These are phyloP conservation scores for Rhizoclosmatium globosum DNA, from an alignment of 192 early-diverging fungal genomes.

Conservation along the genomic window DNA sequence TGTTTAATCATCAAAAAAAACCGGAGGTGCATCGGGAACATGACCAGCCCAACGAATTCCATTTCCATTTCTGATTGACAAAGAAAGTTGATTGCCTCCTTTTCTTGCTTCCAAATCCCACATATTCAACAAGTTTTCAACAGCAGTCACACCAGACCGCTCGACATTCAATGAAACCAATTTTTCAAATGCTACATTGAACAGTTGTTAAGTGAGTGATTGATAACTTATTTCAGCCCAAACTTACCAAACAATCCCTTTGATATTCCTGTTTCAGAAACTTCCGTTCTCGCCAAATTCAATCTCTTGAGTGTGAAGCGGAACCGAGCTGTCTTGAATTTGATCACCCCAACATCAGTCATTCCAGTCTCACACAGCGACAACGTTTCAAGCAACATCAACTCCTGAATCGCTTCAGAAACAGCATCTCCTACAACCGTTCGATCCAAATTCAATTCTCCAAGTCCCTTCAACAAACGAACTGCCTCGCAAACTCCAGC, in stretches of 20 bases:
- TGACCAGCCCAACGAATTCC: conserved; percentile 11
- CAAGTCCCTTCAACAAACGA: conserved; percentile 29
- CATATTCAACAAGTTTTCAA: background rate
- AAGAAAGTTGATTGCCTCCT: background rate
- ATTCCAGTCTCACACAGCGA: conserved; percentile 41
- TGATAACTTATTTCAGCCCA: background rate
- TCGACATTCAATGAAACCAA: conserved; percentile 28
- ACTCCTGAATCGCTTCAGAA: conserved; percentile 42
- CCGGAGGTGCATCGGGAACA: too few species aligned
- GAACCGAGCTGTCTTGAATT: conserved; percentile 21
- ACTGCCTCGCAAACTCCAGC: conserved; percentile 48
- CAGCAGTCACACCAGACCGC: conserved; percentile 1
- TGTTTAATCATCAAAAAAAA: too few species aligned
- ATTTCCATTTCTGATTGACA: conserved; percentile 8
- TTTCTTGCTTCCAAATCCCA: background rate
- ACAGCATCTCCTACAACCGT: conserved; percentile 51
- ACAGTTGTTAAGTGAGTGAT: conserved; percentile 21
- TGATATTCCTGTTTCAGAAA: conserved; percentile 25
- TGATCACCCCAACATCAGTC: conserved; percentile 30
- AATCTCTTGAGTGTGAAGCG: conserved; percentile 24
- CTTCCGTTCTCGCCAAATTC: conserved; percentile 29
- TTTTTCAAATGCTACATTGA: conserved; percentile 29
- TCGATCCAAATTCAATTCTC: conserved; percentile 55
- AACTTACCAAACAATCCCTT: conserved; percentile 16
- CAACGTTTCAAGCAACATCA: conserved; percentile 40